phyloP scores from a whole-genome alignment of 1,284 basidiomycete genomes.

The Porogramme epimiltina region DNA sequence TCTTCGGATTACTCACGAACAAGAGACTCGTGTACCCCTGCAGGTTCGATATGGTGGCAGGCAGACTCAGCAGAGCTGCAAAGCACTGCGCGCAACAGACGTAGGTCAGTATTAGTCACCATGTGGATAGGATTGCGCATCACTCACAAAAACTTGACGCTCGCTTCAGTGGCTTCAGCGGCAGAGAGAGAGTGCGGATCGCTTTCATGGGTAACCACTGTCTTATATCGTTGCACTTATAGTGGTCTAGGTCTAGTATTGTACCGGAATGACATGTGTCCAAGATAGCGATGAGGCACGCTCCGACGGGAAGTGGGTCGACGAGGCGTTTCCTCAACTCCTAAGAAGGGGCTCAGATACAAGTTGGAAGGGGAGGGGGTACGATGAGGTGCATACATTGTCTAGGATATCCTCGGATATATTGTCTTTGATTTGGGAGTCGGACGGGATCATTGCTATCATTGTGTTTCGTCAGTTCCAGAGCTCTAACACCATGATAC shows the following conservation, averaged over 20 bases:
- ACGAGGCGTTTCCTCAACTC: conserved; percentile 42
- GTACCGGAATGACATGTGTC: conserved; percentile 51
- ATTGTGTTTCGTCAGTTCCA: too few species aligned
- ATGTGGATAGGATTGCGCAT: too few species aligned
- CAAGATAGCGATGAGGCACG: conserved; percentile 45
- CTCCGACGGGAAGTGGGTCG: conserved; percentile 39
- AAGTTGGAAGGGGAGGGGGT: not conserved
- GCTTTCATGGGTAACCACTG: too few species aligned
- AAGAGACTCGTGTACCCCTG: too few species aligned
- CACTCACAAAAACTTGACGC: too few species aligned
- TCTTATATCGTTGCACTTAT: conserved; percentile 44
- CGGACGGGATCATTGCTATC: conserved; percentile 19
- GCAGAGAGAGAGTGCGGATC: too few species aligned
- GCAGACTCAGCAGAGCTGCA: too few species aligned
- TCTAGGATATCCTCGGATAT: conserved; percentile 28
- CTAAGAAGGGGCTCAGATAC: conserved; percentile 42
- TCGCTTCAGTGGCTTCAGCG: too few species aligned
- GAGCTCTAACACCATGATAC: not conserved
- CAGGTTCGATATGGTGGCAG: too few species aligned
- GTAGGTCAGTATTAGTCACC: too few species aligned
- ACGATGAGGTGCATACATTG: conserved; percentile 30
- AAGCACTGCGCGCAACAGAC: too few species aligned
- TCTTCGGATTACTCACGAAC: too few species aligned
- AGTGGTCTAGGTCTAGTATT: conserved; percentile 46
- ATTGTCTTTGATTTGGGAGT: conserved; percentile 15